Conservation (phyloP, 2,329 filamentous ascomycete species). For the Pyricularia grisea region DNA sequence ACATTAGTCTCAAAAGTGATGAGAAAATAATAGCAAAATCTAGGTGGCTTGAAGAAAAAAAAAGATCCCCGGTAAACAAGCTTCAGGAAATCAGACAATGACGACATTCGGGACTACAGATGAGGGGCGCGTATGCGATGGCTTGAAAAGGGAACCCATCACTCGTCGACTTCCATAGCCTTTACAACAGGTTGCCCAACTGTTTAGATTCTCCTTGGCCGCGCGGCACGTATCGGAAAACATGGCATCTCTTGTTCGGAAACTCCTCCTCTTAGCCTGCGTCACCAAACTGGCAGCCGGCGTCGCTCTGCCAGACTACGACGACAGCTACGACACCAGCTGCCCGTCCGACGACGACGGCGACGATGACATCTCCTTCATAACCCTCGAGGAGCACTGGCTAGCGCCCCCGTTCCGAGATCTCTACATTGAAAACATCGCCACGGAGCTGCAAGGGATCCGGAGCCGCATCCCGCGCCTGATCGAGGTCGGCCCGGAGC, state of each 20-base stretch:
- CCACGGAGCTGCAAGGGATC: neutral
- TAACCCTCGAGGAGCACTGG: constrained; percentile 2
- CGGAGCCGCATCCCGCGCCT: neutral
- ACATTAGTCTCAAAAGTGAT: too few relatives aligned
- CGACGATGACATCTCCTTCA: neutral
- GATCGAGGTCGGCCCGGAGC: neutral
- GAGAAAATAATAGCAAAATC: too few relatives aligned
- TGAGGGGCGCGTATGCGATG: too few relatives aligned
- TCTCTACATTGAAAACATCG: neutral
- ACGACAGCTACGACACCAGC: neutral
- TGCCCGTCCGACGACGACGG: neutral
- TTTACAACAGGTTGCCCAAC: too few relatives aligned
- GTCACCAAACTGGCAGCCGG: neutral
- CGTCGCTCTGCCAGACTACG: neutral
- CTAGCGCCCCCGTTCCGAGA: neutral
- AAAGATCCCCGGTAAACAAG: too few relatives aligned
- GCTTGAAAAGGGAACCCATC: too few relatives aligned
- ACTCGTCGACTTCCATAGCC: too few relatives aligned
- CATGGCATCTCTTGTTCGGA: neutral
- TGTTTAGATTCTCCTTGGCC: too few relatives aligned
- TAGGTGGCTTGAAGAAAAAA: too few relatives aligned
- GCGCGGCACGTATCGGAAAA: too few relatives aligned
- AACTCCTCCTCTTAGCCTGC: neutral
- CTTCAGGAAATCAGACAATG: too few relatives aligned
- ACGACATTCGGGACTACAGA: too few relatives aligned